These are phyloP conservation scores for Trichoderma sp. DNA, from an alignment of 2,329 filamentous ascomycete species.

Conservation along the genomic window DNA sequence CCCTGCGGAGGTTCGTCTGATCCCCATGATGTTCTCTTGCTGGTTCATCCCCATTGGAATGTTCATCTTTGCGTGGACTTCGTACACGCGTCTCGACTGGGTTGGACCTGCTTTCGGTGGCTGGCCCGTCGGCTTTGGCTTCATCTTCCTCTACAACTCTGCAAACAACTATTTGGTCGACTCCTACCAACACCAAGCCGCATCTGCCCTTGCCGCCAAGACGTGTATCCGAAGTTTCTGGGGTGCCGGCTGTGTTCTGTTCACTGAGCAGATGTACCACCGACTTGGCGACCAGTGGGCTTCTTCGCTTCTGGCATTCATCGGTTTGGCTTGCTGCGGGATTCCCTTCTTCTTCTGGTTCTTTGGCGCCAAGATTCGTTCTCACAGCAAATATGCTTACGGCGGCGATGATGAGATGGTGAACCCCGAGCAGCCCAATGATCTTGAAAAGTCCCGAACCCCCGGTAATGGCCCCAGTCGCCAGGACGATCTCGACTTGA, in stretches of 20 bases:
- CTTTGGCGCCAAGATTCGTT: constrained; percentile 72
- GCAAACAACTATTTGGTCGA: constrained; percentile 75
- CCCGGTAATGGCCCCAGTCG: constrained; percentile 34
- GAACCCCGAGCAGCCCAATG: constrained; percentile 34
- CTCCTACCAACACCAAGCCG: constrained; percentile 71
- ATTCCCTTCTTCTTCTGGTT: constrained; percentile 85
- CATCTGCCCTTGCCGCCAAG: constrained; percentile 80
- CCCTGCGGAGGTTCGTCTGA: constrained; percentile 75
- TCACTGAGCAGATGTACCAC: constrained; percentile 80
- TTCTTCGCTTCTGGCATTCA: constrained; percentile 70
- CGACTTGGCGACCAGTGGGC: constrained; percentile 78
- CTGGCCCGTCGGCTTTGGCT: constrained; percentile 74
- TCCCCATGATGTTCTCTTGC: constrained; percentile 80
- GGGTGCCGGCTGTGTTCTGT: constrained; percentile 77
- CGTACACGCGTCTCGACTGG: constrained; percentile 68
- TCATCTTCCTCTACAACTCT: constrained; percentile 82
- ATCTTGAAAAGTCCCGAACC: constrained; percentile 45
- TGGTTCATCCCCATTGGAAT: constrained; percentile 68
- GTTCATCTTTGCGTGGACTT: constrained; percentile 65
- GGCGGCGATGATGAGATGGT: constrained; percentile 51
- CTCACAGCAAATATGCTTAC: constrained; percentile 73
- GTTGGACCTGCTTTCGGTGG: constrained; percentile 73
- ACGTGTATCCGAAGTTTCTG: constrained; percentile 79
- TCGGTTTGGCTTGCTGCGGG: constrained; percentile 75
- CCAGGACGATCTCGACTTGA: constrained; percentile 47